Evolutionary conservation across 139 green algal genomes (phyloP).

Genomic region (Bryopsis sp.): DNA sequence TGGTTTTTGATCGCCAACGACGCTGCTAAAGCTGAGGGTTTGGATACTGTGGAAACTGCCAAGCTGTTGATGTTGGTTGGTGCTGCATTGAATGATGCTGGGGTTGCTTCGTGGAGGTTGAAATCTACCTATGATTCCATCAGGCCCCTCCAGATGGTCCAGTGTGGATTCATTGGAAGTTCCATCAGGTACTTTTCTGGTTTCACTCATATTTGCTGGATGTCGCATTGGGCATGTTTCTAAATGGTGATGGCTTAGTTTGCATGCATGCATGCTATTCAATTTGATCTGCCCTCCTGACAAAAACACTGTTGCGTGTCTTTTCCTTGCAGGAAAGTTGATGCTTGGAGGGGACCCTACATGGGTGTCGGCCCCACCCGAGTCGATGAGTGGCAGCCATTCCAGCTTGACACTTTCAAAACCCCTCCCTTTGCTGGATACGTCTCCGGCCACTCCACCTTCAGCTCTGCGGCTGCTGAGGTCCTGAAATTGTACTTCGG

Average conservation of each 20-base stretch:
- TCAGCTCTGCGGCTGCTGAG: slow-evolving; percentile 6
- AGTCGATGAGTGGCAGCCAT: slow-evolving; percentile 14
- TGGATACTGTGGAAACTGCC: slow-evolving; percentile 5
- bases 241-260: too few species aligned
- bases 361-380: not conserved
- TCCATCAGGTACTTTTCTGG: too few species aligned
- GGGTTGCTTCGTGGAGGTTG: slow-evolving; percentile 8
- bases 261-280: too few species aligned
- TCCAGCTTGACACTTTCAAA: not conserved
- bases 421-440: slow-evolving; percentile 19
- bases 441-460: slow-evolving; percentile 15
- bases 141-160: slow-evolving; percentile 17
- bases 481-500: slow-evolving; percentile 13
- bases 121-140: slow-evolving; percentile 13
- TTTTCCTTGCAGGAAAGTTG: too few species aligned
- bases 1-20: slow-evolving; percentile 8
- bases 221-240: too few species aligned
- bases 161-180: too few species aligned
- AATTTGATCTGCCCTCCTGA: too few species aligned
- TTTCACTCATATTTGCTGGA: too few species aligned
- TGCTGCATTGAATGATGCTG: slow-evolving; percentile 16
- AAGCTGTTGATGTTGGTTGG: slow-evolving; percentile 16
- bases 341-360: slow-evolving; percentile 16
- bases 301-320: too few species aligned
- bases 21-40: slow-evolving; percentile 2